A percentile compares a stretch with the other conserved stretches of the same genome.
Conservation (phyloP, 805 yeast species). For the Nakazawaea ishiwadae region DNA sequence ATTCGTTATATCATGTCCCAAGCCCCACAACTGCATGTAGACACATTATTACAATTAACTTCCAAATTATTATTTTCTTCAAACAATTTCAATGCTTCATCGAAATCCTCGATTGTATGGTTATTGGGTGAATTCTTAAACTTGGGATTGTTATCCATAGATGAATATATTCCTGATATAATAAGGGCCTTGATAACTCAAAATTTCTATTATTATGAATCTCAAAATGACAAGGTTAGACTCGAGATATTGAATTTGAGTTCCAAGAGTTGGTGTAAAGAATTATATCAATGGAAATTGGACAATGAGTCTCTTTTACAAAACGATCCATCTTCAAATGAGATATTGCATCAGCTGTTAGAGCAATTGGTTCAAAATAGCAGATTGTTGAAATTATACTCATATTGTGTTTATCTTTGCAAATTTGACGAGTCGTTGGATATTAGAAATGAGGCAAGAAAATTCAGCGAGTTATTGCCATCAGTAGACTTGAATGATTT, state of each 20-base stretch:
- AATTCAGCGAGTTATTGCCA: constrained; percentile 57
- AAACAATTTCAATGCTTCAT: constrained; percentile 23
- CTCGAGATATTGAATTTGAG: constrained; percentile 69
- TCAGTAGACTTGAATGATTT: constrained; percentile 15
- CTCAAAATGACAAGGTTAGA: constrained; percentile 38
- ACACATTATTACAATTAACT: constrained; percentile 47
- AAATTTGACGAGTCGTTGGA: constrained; percentile 74
- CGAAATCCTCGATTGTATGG: constrained; percentile 87
- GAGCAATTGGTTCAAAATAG: constrained; percentile 15
- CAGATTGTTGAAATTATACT: constrained; percentile 44
- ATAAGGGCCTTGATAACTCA: constrained; percentile 49
- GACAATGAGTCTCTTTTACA: constrained; percentile 14
- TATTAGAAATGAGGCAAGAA: constrained; percentile 80
- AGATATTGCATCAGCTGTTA: constrained; percentile 4
- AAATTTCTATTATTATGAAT: constrained; percentile 28
- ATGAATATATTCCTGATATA: constrained; percentile 66
- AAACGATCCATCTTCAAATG: constrained; percentile 13
- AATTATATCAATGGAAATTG: constrained; percentile 36
- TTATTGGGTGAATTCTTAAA: constrained; percentile 75
- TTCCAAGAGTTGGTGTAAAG: constrained; percentile 63
- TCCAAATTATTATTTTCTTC: constrained; percentile 20
- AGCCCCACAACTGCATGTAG: constrained; percentile 46
- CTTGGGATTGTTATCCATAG: constrained; percentile 17
- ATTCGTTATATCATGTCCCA: constrained; percentile 69
- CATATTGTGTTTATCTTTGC: constrained; percentile 55